phyloP scores from a whole-genome alignment of 2,329 filamentous ascomycete species.

The Talaromyces pinophilus region DNA sequence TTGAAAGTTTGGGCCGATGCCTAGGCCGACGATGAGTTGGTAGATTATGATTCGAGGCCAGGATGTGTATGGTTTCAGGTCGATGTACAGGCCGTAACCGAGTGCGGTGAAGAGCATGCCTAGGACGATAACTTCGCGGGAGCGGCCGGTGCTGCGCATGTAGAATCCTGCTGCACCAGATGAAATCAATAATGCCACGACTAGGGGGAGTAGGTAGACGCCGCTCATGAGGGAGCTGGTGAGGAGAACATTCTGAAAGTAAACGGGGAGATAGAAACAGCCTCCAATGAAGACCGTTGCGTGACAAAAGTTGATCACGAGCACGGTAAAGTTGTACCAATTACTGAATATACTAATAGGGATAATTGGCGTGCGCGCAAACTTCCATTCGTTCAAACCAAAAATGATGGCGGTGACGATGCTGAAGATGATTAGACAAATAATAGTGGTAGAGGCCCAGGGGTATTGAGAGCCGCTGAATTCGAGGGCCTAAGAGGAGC shows the following conservation, averaged over 20 bases:
- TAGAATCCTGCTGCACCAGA: conserved; percentile 66
- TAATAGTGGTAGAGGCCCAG: conserved; percentile 59
- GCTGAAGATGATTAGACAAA: conserved; percentile 58
- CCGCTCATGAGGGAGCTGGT: conserved; percentile 69
- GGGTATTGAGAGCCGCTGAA: conserved; percentile 63
- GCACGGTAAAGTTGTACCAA: conserved; percentile 34
- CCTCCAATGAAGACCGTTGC: conserved; percentile 75
- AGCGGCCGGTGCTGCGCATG: conserved; percentile 71
- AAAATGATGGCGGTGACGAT: conserved; percentile 32
- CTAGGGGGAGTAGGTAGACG: conserved; percentile 71
- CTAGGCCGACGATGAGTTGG: conserved; percentile 61
- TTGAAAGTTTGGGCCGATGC: conserved; percentile 65
- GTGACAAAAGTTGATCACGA: conserved; percentile 69
- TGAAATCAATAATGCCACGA: conserved; percentile 64
- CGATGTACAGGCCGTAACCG: conserved; percentile 66
- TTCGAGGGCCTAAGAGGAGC: conserved; percentile 53
- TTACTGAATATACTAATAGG: conserved; percentile 53
- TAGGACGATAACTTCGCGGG: conserved; percentile 60
- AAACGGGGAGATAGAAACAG: conserved; percentile 79
- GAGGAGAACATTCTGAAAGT: conserved; percentile 75
- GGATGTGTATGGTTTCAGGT: conserved; percentile 56
- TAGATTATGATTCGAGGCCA: conserved; percentile 54
- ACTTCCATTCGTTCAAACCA: conserved; percentile 40
- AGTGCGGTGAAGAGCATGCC: conserved; percentile 62
- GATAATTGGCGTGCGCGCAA: conserved; percentile 29